Evolutionary conservation across 2,329 filamentous ascomycete genomes (phyloP).

Genomic region (Monosporascus sp.): DNA sequence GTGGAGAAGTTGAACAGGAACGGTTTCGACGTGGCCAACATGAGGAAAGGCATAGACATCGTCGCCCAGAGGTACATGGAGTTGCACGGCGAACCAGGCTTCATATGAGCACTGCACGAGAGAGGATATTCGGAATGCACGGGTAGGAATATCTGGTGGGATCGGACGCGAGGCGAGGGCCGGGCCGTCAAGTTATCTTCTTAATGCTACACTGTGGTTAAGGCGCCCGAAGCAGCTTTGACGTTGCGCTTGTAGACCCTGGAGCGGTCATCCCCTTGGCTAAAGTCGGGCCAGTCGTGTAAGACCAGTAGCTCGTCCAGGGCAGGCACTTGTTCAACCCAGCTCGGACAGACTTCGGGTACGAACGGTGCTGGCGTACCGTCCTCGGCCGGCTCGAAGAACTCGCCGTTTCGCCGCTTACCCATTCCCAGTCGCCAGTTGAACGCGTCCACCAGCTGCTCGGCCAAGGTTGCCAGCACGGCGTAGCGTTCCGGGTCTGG

Average conservation of each 20-base stretch:
- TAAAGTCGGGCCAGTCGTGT: slow-evolving; percentile 1
- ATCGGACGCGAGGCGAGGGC: not conserved
- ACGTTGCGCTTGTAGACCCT: not conserved
- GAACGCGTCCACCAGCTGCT: slow-evolving; percentile 17
- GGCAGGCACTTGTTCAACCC: slow-evolving; percentile 3
- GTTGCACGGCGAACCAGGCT: not conserved
- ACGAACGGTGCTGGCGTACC: slow-evolving; percentile 4
- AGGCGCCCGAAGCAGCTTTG: slow-evolving; percentile 1
- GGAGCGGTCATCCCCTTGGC: not conserved
- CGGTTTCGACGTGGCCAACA: slow-evolving; percentile 4
- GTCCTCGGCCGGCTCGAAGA: slow-evolving; percentile 4
- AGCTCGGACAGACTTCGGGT: slow-evolving; percentile 2
- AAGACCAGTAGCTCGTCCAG: slow-evolving; percentile 4
- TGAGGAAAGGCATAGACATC: slow-evolving; percentile 2
- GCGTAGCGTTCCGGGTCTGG: slow-evolving; percentile 19
- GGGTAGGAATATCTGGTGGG: too few relatives aligned
- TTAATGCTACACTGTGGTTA: not conserved
- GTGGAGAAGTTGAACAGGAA: slow-evolving; percentile 3
- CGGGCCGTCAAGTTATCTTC: not conserved
- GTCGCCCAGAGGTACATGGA: slow-evolving; percentile 3
- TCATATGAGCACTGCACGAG: not conserved
- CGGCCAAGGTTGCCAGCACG: slow-evolving; percentile 18
- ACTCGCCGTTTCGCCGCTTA: slow-evolving; percentile 9
- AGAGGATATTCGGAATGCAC: not conserved
- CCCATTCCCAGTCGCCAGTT: slow-evolving; percentile 19